Percentiles rank a stretch among this genome's conserved stretches.
phyloP scores from a whole-genome alignment of 192 early-diverging fungal species.

The Phlyctochytrium planicorne region DNA sequence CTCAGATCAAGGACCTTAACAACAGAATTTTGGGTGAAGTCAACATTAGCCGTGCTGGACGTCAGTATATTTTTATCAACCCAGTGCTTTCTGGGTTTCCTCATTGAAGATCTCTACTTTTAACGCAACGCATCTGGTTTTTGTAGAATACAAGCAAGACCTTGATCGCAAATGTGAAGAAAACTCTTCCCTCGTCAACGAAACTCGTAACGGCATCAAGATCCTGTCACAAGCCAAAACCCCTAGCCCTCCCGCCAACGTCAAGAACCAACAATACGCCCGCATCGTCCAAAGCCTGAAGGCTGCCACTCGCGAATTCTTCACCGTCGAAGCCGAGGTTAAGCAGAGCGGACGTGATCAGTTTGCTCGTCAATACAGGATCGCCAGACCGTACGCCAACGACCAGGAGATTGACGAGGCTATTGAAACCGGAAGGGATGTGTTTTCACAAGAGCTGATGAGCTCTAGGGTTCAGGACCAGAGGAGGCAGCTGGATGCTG shows the following conservation, averaged over 20 bases:
- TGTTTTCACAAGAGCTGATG: background rate
- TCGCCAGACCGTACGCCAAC: slow-evolving; percentile 23
- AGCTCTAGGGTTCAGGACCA: background rate
- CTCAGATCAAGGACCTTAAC: background rate
- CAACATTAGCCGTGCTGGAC: background rate
- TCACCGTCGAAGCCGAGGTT: slow-evolving; percentile 19
- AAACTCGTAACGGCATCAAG: background rate
- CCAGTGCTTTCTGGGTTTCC: too few species aligned
- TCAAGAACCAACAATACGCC: slow-evolving; percentile 1
- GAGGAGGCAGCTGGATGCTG: background rate
- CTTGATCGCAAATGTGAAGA: background rate
- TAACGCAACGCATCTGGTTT: background rate
- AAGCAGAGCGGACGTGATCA: slow-evolving; percentile 16
- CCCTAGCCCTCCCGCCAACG: background rate
- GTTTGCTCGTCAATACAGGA: slow-evolving; percentile 26
- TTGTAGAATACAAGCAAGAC: background rate
- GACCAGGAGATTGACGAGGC: slow-evolving; percentile 23
- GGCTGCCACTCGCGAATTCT: slow-evolving; percentile 1
- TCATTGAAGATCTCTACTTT: too few species aligned
- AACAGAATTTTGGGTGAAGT: background rate
- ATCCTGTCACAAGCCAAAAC: background rate
- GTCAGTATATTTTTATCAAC: background rate
- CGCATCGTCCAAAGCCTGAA: background rate
- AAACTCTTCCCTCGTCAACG: background rate
- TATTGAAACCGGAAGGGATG: slow-evolving; percentile 1